Evolutionary conservation across 495 filamentous ascomycete species (phyloP).

Genomic region (Podospora comata): DNA sequence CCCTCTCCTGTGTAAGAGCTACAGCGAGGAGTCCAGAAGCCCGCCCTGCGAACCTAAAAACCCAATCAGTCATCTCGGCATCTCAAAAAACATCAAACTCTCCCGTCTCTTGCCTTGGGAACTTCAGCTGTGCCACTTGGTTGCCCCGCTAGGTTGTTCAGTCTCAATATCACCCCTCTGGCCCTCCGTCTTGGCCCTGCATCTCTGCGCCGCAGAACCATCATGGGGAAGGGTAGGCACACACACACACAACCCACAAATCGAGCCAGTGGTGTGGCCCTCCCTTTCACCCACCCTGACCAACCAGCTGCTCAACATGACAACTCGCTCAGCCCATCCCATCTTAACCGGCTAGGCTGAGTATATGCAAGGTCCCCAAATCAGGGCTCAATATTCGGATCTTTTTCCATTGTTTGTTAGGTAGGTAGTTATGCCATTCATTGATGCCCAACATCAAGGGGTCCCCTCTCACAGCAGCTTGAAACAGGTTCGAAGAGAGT

Average conservation of each 20-base stretch:
- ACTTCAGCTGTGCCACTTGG: slow-evolving; percentile 1
- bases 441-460: background rate
- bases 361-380: background rate
- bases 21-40: background rate
- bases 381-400: background rate
- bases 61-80: background rate
- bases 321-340: background rate
- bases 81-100: background rate
- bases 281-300: background rate
- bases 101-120: background rate
- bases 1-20: background rate
- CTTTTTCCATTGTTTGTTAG: background rate
- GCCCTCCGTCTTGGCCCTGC: background rate
- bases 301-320: background rate
- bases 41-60: background rate
- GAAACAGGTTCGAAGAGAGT: slow-evolving; percentile 1
- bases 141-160: background rate
- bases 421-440: background rate
- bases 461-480: background rate
- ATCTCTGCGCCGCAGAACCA: background rate
- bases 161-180: background rate
- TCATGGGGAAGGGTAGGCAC: background rate
- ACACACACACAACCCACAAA: background rate
- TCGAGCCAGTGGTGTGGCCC: background rate
- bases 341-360: background rate